These are phyloP conservation scores for Paspalum notatum DNA, from an alignment of 176 grass and related monocot species.

Conservation along the genomic window DNA sequence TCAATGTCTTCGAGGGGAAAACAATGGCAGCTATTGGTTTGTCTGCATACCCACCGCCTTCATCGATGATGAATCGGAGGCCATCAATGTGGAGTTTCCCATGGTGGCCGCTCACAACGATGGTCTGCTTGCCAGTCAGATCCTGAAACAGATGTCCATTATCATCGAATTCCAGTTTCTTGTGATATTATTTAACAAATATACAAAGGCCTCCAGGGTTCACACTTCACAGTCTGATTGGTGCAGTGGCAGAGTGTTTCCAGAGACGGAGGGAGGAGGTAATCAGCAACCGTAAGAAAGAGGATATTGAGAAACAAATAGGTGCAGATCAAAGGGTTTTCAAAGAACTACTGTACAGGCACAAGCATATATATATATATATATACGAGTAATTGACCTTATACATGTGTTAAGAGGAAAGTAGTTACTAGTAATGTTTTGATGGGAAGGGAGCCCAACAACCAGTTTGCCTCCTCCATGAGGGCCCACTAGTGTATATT, in stretches of 20 bases:
- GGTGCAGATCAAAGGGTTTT: neutral
- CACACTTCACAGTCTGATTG: too few relatives aligned
- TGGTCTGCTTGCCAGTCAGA: constrained; percentile 58
- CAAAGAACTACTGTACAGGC: neutral
- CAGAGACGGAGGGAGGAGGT: too few relatives aligned
- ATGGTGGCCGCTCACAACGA: constrained; percentile 86
- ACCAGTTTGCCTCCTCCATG: neutral
- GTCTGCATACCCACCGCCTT: constrained; percentile 66
- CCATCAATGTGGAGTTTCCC: constrained; percentile 75
- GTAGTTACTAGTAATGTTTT: neutral
- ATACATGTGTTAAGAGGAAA: too few relatives aligned
- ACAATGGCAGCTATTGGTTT: constrained; percentile 72
- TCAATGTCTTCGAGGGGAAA: constrained; percentile 67
- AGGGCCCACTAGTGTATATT: neutral
- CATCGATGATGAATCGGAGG: constrained; percentile 78
- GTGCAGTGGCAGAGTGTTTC: too few relatives aligned
- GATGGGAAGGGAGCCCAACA: neutral
- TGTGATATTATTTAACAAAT: neutral
- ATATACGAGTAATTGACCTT: too few relatives aligned
- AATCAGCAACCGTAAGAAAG: too few relatives aligned
- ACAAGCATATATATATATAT: neutral
- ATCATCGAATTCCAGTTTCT: too few relatives aligned
- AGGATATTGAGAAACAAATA: neutral
- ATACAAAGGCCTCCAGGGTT: too few relatives aligned
- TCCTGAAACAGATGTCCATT: constrained; percentile 46